Base-by-base conservation (phyloP, 805 yeast genomes). In the Metahyphopichia silvanorum region DNA sequence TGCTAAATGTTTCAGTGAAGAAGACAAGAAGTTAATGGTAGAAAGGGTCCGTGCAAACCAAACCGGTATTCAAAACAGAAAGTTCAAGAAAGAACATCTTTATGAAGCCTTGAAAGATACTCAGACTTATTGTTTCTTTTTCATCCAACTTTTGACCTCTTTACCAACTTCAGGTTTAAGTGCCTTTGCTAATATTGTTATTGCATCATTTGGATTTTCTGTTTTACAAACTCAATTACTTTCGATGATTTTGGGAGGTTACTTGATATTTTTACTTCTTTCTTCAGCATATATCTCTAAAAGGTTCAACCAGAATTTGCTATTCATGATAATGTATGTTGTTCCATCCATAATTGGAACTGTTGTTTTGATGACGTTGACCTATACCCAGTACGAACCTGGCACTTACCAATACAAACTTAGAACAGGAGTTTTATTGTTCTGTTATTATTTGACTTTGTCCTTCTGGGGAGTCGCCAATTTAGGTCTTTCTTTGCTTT, bases 201-300 rank as follows among this genome's bases (percentile, higher is more conserved):
- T 66, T 15, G 38, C 38, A 29, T 55, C 58, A 16, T 62, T 55
- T 39, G 67, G 67, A 1, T 64, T 53, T 43, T 55, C 62, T 6
- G 51, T 49, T 5, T 41, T 54, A 28, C 54, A 53, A 34, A 36
- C 53, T 30, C 57, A 57, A 9, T 44, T 52, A 2, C 53, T 56
- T 6, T 57, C 57, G 3, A 44, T 54, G 31, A 61, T 61, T 8
- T 46, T 53, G 19, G 39, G 47, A 13, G 55, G 49, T 29, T 66
- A 68, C 13, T 23, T 49, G 16, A 27, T 49, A 15, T 43, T 51
- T 1, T 29, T 55, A 11, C 27, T 29, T 17, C 18, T 34, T 7
- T 29, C 31, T 12, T 29, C 38, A 3, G 29, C 38, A n/a, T 34
- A 25, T 23, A 21, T 32, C 6, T 20, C 34, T 5, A 42, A 29